Conservation (phyloP, 176 grass and related monocot species). For the Oryza longistaminata region DNA sequence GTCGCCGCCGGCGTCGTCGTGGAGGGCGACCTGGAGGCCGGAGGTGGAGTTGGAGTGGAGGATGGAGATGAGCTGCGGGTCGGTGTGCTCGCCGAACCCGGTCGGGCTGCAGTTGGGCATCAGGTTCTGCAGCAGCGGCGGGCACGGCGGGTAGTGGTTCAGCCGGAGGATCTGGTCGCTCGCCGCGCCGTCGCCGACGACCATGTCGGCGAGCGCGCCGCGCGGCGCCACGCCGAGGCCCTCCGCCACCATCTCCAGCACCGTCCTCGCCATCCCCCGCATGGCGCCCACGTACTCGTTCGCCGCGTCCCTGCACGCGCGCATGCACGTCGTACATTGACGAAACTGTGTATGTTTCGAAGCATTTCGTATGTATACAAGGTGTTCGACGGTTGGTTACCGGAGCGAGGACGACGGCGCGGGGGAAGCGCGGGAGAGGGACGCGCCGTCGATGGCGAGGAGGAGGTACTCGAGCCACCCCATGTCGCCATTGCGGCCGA, state of each 20-base stretch:
- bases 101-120: slow-evolving; percentile 48
- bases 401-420: slow-evolving; percentile 21
- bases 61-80: slow-evolving; percentile 85
- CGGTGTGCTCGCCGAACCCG: slow-evolving; percentile 93
- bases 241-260: slow-evolving; percentile 64
- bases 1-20: slow-evolving; percentile 40
- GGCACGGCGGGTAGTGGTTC: slow-evolving; percentile 93
- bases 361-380: not conserved
- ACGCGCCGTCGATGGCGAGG: slow-evolving; percentile 42
- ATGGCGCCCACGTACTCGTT: slow-evolving; percentile 51
- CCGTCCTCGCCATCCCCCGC: slow-evolving; percentile 43
- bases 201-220: slow-evolving; percentile 48
- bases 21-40: slow-evolving; percentile 72
- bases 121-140: slow-evolving; percentile 41
- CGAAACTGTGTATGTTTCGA: not conserved
- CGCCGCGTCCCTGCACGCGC: slow-evolving; percentile 45
- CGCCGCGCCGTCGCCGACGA: not conserved
- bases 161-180: slow-evolving; percentile 74
- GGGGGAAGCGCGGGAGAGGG: not conserved
- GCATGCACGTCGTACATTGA: not conserved
- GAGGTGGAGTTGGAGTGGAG: slow-evolving; percentile 60
- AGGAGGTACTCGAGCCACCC: slow-evolving; percentile 96
- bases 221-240: slow-evolving; percentile 54
- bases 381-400: not conserved
- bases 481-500: slow-evolving; percentile 70